These are phyloP conservation scores for Drosera capensis DNA, from an alignment of 148 eudicot species.

Conservation along the genomic window DNA sequence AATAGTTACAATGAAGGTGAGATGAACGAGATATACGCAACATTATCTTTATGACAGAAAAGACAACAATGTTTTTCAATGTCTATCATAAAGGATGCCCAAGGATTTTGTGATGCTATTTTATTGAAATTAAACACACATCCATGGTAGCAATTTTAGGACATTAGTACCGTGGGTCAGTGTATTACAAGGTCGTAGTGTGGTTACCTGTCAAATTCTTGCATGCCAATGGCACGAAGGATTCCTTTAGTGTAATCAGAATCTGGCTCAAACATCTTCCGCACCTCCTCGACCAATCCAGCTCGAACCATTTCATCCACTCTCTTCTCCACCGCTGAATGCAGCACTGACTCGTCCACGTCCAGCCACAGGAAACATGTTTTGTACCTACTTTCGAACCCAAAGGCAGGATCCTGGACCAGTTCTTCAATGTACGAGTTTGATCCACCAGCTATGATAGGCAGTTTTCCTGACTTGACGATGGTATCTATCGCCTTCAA, in stretches of 20 bases:
- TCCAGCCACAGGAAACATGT: slow-evolving; percentile 16
- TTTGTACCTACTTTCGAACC: slow-evolving; percentile 7
- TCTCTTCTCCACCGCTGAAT: slow-evolving; percentile 4
- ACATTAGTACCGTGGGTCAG: too few species aligned
- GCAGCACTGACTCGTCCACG: slow-evolving; percentile 7
- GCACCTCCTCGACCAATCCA: slow-evolving; percentile 20
- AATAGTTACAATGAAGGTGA: background rate
- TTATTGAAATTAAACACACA: background rate
- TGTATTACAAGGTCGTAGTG: background rate
- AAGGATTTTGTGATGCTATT: too few species aligned
- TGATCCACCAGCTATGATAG: slow-evolving; percentile 25
- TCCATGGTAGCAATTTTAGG: too few species aligned
- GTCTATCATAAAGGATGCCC: too few species aligned
- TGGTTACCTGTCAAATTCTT: slow-evolving; percentile 12
- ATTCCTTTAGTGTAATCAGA: slow-evolving; percentile 15
- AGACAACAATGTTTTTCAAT: too few species aligned
- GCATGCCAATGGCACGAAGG: slow-evolving; percentile 17
- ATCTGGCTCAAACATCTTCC: slow-evolving; percentile 6
- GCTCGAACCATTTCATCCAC: slow-evolving; percentile 19
- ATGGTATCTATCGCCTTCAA: slow-evolving; percentile 3
- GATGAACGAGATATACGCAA: background rate
- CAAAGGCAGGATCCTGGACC: slow-evolving; percentile 4
- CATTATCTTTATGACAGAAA: too few species aligned
- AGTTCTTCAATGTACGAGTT: slow-evolving; percentile 18
- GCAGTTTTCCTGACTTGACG: slow-evolving; percentile 1